A percentile compares a stretch with the other conserved stretches of the same genome.
Evolutionary conservation across 2,329 filamentous ascomycete species (phyloP).

Genomic region (Xylaria sp.): DNA sequence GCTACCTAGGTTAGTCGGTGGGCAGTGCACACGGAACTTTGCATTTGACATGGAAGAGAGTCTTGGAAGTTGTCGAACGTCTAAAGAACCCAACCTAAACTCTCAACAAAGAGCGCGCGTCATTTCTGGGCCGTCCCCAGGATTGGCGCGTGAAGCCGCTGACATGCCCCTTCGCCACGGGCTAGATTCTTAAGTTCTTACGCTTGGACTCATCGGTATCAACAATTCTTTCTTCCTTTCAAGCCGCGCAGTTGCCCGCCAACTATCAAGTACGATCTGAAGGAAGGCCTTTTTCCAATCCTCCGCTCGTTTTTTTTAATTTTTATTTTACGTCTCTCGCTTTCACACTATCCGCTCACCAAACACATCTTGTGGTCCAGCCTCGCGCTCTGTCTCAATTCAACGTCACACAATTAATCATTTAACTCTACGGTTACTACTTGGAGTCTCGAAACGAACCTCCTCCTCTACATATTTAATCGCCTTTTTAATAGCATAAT

Average conservation of each 20-base stretch:
- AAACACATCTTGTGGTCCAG: not conserved
- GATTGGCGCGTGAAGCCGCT: slow-evolving; percentile 10
- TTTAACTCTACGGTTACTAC: not conserved
- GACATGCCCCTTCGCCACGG: not conserved
- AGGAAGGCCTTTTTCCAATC: not conserved
- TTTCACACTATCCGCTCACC: not conserved
- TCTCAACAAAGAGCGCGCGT: slow-evolving; percentile 9
- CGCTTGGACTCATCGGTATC: slow-evolving; percentile 1
- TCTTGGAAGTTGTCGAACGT: slow-evolving; percentile 8
- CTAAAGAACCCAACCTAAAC: not conserved
- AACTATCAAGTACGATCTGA: slow-evolving; percentile 9
- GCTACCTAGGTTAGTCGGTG: slow-evolving; percentile 10
- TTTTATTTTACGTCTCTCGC: slow-evolving; percentile 3
- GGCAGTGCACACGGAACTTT: slow-evolving; percentile 15
- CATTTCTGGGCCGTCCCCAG: slow-evolving; percentile 1
- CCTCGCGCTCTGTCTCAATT: not conserved
- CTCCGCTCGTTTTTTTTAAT: not conserved
- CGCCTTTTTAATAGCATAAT: slow-evolving; percentile 13
- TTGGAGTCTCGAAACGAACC: not conserved
- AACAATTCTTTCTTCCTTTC: not conserved
- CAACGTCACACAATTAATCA: not conserved
- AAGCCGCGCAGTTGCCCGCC: not conserved
- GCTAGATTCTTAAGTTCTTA: not conserved
- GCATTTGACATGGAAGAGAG: slow-evolving; percentile 5
- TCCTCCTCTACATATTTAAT: not conserved